A percentile compares a stretch with the other conserved stretches of the same genome.
These are phyloP conservation scores for Parastagonospora avenae DNA, from an alignment of 2,329 filamentous ascomycete species.

Conservation along the genomic window DNA sequence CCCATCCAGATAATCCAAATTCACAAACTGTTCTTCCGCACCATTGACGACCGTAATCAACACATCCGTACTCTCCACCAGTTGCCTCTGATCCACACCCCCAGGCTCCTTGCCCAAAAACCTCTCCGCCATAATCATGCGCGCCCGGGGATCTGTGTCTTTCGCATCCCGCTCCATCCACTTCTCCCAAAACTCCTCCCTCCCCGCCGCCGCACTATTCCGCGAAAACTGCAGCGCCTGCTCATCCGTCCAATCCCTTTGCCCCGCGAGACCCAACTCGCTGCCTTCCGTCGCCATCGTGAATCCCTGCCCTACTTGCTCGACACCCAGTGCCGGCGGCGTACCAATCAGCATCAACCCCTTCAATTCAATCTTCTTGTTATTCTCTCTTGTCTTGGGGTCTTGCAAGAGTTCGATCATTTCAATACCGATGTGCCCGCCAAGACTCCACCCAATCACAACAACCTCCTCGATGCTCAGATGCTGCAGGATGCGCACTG, in stretches of 20 bases:
- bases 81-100: conserved; percentile 26
- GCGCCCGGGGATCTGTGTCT: conserved; percentile 31
- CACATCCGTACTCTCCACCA: conserved; percentile 25
- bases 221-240: conserved; percentile 21
- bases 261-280: conserved; percentile 16
- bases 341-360: conserved; percentile 39
- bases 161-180: conserved; percentile 36
- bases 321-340: conserved; percentile 29
- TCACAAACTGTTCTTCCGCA: conserved; percentile 34
- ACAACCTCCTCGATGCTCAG: conserved; percentile 26
- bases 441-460: conserved; percentile 41
- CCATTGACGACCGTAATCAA: conserved; percentile 39
- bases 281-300: conserved; percentile 5
- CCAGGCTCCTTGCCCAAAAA: conserved; percentile 10
- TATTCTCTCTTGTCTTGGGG: not conserved
- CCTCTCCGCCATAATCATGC: conserved; percentile 29
- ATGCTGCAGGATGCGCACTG: conserved; percentile 33
- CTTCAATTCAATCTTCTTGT: conserved; percentile 10
- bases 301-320: conserved; percentile 21
- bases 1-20: conserved; percentile 37
- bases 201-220: conserved; percentile 13
- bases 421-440: conserved; percentile 41
- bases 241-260: conserved; percentile 19
- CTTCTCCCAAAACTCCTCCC: conserved; percentile 18
- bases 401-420: conserved; percentile 25